phyloP scores from a whole-genome alignment of 2,329 filamentous ascomycete genomes.

The Waltergamsia citrina region DNA sequence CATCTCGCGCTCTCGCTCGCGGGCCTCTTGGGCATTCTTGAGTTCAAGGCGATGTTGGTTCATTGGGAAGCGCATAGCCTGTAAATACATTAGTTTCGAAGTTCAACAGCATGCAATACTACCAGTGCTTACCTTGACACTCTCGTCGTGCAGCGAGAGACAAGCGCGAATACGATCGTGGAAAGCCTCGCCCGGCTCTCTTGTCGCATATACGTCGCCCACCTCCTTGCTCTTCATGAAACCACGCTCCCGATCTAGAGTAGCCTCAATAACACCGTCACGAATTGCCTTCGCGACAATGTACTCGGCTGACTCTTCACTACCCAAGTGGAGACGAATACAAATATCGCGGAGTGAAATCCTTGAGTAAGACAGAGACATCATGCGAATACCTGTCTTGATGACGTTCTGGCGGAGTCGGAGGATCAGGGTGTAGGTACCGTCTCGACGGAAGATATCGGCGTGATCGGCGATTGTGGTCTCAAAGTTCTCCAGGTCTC shows the following conservation, averaged over 20 bases:
- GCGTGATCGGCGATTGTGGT: slow-evolving; percentile 74
- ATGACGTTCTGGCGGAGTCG: slow-evolving; percentile 97
- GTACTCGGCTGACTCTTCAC: slow-evolving; percentile 96
- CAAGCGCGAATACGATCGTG: slow-evolving; percentile 93
- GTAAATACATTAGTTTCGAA: not conserved
- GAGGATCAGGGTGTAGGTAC: slow-evolving; percentile 90
- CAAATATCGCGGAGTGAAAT: slow-evolving; percentile 97
- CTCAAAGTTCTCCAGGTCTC: slow-evolving; percentile 88
- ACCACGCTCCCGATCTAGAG: slow-evolving; percentile 83
- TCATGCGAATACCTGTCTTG: slow-evolving; percentile 98
- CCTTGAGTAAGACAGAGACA: slow-evolving; percentile 94
- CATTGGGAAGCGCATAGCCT: slow-evolving; percentile 99
- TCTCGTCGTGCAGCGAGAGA: slow-evolving; percentile 88
- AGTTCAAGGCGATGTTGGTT: slow-evolving; percentile 96
- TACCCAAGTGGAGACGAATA: slow-evolving; percentile 84
- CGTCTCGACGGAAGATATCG: slow-evolving; percentile 81
- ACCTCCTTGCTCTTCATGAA: slow-evolving; percentile 99
- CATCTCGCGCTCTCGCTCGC: slow-evolving; percentile 91
- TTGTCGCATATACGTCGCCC: slow-evolving; percentile 90
- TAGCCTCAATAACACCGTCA: slow-evolving; percentile 94
- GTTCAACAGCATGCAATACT: not conserved
- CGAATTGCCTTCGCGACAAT: slow-evolving; percentile 98
- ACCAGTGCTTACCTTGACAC: slow-evolving; percentile 68
- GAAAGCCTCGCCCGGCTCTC: slow-evolving; percentile 94
- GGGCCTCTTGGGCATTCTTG: slow-evolving; percentile 97